phyloP scores from a whole-genome alignment of 2,329 filamentous ascomycete species.

The Nemania abortiva region DNA sequence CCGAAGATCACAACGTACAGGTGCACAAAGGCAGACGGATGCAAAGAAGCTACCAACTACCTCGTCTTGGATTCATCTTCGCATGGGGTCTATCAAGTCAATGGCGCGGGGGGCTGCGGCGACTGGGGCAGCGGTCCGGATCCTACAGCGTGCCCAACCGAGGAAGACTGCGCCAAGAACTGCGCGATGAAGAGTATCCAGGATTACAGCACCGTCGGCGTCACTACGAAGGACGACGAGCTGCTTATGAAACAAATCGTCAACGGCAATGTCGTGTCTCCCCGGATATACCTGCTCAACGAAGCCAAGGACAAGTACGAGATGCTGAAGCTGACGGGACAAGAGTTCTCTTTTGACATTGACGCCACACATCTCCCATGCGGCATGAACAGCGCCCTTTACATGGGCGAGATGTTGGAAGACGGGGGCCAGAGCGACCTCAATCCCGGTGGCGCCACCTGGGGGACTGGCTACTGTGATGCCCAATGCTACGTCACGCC shows the following conservation, averaged over 20 bases:
- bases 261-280: conserved; percentile 49
- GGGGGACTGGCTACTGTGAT: conserved; percentile 56
- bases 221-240: conserved; percentile 47
- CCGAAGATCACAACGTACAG: conserved; percentile 63
- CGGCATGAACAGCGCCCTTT: conserved; percentile 73
- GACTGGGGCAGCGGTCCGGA: conserved; percentile 53
- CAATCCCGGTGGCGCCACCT: conserved; percentile 54
- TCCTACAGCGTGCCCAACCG: conserved; percentile 60
- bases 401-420: conserved; percentile 70
- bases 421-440: conserved; percentile 65
- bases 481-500: conserved; percentile 54
- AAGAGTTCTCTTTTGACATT: conserved; percentile 74
- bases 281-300: conserved; percentile 70
- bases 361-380: conserved; percentile 72
- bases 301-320: conserved; percentile 67
- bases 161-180: conserved; percentile 63
- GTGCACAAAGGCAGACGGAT: conserved; percentile 64
- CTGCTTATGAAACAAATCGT: conserved; percentile 57
- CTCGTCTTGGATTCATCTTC: conserved; percentile 62
- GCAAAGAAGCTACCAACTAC: conserved; percentile 59
- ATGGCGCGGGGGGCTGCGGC: conserved; percentile 52
- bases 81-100: conserved; percentile 58
- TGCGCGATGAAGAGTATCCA: conserved; percentile 64
- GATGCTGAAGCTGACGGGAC: conserved; percentile 68
- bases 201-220: conserved; percentile 57